A percentile compares a stretch with the other conserved stretches of the same genome.
Evolutionary conservation across 192 early-diverging fungal species (phyloP).

Genomic region (Mortierella hygrophila): DNA sequence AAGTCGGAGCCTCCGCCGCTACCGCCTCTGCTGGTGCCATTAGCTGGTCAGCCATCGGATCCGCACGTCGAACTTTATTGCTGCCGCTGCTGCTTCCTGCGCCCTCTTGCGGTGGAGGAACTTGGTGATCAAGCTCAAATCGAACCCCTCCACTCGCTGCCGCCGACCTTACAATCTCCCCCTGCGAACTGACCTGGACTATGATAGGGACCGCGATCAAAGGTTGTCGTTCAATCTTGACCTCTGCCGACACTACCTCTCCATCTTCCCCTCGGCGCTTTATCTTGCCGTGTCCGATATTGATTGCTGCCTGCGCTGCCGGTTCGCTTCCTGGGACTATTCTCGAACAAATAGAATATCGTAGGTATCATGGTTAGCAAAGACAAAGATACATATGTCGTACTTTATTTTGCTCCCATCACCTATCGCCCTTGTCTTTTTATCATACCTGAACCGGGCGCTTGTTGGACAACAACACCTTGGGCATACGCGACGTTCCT

Average conservation of each 20-base stretch:
- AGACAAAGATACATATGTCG: too few relatives aligned
- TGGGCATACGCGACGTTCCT: background rate
- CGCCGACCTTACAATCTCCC: background rate
- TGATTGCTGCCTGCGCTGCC: background rate
- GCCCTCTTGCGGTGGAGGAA: background rate
- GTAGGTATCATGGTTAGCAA: too few relatives aligned
- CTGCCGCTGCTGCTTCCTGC: background rate
- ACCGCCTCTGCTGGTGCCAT: background rate
- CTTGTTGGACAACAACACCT: background rate
- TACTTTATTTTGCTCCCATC: too few relatives aligned
- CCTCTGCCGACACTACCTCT: background rate
- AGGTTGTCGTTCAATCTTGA: background rate
- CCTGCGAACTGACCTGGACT: background rate
- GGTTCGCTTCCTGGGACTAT: background rate
- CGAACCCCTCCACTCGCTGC: background rate
- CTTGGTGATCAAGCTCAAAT: slow-evolving; percentile 26
- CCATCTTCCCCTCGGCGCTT: background rate
- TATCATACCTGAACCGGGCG: background rate
- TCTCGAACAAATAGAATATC: background rate
- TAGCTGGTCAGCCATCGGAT: background rate
- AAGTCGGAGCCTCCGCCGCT: background rate
- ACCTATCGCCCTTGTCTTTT: background rate
- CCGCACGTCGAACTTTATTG: background rate
- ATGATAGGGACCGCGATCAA: slow-evolving; percentile 21
- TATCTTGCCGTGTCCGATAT: background rate